Conservation (phyloP, 2,329 filamentous ascomycete species). For the Penicillium olsonii region DNA sequence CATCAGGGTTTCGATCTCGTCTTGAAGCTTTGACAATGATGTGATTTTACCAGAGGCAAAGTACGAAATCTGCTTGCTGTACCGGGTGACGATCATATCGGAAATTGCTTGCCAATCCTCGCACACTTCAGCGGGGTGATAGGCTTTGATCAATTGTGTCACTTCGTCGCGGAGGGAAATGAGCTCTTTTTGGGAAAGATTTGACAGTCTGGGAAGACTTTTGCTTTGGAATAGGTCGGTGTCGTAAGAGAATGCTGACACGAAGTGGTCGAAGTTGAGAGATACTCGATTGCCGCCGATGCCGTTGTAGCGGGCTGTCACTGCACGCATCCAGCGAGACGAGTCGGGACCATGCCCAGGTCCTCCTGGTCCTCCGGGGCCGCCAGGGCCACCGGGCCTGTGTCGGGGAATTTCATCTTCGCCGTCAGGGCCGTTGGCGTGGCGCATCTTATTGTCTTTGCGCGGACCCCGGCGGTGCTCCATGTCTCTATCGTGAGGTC, state of each 20-base stretch:
- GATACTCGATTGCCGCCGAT: conserved; percentile 44
- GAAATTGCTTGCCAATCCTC: conserved; percentile 68
- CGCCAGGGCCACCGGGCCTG: neutral
- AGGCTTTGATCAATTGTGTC: conserved; percentile 40
- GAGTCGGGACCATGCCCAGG: conserved; percentile 6
- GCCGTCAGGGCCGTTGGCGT: neutral
- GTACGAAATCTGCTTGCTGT: conserved; percentile 55
- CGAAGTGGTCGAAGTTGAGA: conserved; percentile 52
- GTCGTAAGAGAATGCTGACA: conserved; percentile 49
- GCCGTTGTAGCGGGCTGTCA: conserved; percentile 32
- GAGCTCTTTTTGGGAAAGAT: conserved; percentile 34
- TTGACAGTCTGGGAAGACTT: conserved; percentile 43
- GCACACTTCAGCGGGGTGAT: conserved; percentile 27
- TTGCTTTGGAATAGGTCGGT: conserved; percentile 42
- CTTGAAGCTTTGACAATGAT: conserved; percentile 25
- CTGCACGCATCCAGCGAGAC: conserved; percentile 23
- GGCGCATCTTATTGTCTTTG: conserved; percentile 6
- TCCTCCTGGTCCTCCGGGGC: conserved; percentile 5
- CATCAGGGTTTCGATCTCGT: conserved; percentile 32
- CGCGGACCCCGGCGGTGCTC: neutral
- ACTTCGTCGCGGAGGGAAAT: conserved; percentile 48
- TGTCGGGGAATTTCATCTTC: neutral
- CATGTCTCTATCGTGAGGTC: neutral
- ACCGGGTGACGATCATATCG: conserved; percentile 67
- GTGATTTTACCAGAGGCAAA: conserved; percentile 30